Base-by-base conservation (phyloP, 805 yeast genomes). In the Pichia thaimueangensis region DNA sequence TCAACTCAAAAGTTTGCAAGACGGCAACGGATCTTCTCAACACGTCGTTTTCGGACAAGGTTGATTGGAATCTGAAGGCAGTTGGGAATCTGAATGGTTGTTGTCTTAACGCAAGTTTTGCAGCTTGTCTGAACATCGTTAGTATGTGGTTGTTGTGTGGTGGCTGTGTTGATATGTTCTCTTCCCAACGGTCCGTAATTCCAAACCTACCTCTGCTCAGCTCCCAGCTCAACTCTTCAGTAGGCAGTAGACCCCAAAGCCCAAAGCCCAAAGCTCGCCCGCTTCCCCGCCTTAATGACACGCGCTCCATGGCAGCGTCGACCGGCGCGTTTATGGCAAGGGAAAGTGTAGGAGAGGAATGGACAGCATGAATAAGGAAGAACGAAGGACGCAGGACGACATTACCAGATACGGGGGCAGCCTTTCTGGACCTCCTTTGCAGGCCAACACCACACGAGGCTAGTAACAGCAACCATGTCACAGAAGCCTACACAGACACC, bases 11-110 rank as follows among this genome's bases (percentile, higher is more conserved):
- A 25, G 80, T 72, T 59, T 71, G 71, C 63, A 82, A 72, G 44
- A 93, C 95, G 56, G 83, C 86, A 48, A 82, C 68, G 42, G 93
- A 84, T 68, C 97, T 80, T 50, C 76, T 71, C 53, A 87, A 76
- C 51, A 89, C 89, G 60, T 86, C 96, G 31, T 80, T 84, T 60
- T 79, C 77, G 47, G 82, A 69, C 55, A 88, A 68, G 36, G 59
- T 50, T 2, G 57, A 53, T 33, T 47, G 51, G 36, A 52, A 60
- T 50, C 56, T 56, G 29, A 17, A 22, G 19, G 19, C 27, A 38
- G 41, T 24, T 39, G 33, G 39, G 31, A 8, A 8, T 15, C 13
- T 8, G 6, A 19, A 15, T 36, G 35, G n/a, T 17, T 20, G 23
- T 10, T 19, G 24, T 10, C n/a, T 45, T 6, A 45, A 13, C 9